Evolutionary conservation across 177 flowering plant species (phyloP).

Genomic region (Vitis hybrid): DNA sequence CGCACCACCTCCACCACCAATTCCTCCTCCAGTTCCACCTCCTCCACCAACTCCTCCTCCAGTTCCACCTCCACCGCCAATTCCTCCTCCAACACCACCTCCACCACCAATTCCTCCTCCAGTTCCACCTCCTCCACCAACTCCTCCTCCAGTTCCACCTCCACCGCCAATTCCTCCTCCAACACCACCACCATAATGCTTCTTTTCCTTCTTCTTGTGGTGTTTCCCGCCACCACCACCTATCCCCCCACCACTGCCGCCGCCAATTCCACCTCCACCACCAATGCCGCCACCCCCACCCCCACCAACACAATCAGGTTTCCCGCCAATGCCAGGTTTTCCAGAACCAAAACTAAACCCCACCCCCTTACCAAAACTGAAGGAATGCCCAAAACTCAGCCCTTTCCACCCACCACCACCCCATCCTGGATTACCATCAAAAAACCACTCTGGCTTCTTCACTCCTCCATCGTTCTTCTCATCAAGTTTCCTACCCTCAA

Average conservation of each 20-base stretch:
- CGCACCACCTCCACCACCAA: constrained; percentile 4
- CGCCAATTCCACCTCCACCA: constrained; percentile 2
- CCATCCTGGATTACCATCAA: constrained; percentile 9
- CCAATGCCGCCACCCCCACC: constrained; percentile 5
- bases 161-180: constrained; percentile 7
- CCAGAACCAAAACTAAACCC: constrained; percentile 12
- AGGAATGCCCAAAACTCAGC: constrained; percentile 15
- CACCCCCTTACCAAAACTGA: constrained; percentile 19
- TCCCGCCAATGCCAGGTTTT: constrained; percentile 12
- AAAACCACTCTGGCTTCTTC: constrained; percentile 23
- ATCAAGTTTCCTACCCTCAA: constrained; percentile 19
- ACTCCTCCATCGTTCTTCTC: constrained; percentile 10
- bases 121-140: constrained; percentile 4
- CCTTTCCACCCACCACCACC: constrained; percentile 16
- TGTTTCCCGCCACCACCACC: constrained; percentile 11
- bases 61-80: constrained; percentile 3
- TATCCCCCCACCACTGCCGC: constrained; percentile 1
- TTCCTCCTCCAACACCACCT: constrained; percentile 8
- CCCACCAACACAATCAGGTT: constrained; percentile 28
- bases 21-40: constrained; percentile 2
- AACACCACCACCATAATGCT: background rate
- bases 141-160: constrained; percentile 2
- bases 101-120: background rate
- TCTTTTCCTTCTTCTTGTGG: background rate
- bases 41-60: background rate